These are phyloP conservation scores for Zymoseptoria crescenta DNA, from an alignment of 2,329 filamentous ascomycete species.

Conservation along the genomic window DNA sequence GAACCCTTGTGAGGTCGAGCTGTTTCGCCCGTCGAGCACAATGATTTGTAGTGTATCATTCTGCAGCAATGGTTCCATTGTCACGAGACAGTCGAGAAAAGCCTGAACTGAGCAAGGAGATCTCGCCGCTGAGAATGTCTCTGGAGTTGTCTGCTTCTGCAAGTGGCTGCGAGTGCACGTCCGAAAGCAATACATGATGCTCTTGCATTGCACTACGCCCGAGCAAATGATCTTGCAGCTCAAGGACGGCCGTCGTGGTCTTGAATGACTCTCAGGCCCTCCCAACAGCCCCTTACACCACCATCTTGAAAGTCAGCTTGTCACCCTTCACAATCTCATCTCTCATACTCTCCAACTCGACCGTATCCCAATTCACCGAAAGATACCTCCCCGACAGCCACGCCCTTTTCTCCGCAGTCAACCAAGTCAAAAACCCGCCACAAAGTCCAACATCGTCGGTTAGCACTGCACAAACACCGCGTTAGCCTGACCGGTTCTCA, in stretches of 20 bases:
- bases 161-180: background rate
- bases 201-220: background rate
- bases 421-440: constrained; percentile 28
- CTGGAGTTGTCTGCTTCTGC: too few relatives aligned
- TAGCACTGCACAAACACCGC: constrained; percentile 2
- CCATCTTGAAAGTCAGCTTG: constrained; percentile 29
- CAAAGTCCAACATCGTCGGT: constrained; percentile 27
- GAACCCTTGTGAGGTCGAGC: background rate
- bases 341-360: constrained; percentile 29
- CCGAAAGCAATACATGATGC: background rate
- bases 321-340: constrained; percentile 30
- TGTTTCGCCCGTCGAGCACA: background rate
- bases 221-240: background rate
- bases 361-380: constrained; percentile 34
- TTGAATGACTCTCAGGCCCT: too few relatives aligned
- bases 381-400: constrained; percentile 36
- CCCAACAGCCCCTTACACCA: constrained; percentile 3
- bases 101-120: too few relatives aligned
- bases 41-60: too few relatives aligned
- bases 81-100: too few relatives aligned
- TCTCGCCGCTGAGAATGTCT: too few relatives aligned
- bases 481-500: background rate
- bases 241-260: too few relatives aligned
- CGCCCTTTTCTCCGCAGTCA: constrained; percentile 25
- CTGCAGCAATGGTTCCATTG: too few relatives aligned